Base-by-base conservation (phyloP, 768 basidiomycete genomes). In the Russula abietina region DNA sequence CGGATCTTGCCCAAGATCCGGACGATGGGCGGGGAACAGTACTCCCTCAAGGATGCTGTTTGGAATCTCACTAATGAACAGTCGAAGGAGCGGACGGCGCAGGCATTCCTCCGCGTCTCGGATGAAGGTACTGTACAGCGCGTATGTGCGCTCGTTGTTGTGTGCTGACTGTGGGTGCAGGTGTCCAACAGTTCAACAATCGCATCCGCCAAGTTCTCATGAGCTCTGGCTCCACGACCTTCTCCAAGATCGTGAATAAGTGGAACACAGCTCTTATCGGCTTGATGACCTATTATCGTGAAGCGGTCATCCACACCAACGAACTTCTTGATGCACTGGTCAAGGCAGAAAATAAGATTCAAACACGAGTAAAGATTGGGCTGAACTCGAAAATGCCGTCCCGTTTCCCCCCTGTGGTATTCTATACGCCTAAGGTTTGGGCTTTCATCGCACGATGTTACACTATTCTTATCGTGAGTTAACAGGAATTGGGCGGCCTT, bases 321-420 rank as follows among this genome's bases (percentile, higher is more conserved):
- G 96, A 98, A 74, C 80, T 99, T 22, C 83, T 99, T 54, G 97
- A 98, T 72, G 84, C 93, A 0, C 81, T 98, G 45, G 97, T 99
- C 71, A 99, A 99, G 76, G 93, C 95, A 2, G 96, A 99, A 78
- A 98, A 98, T 83, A 98, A 98, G 81, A 96, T 98, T 52, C 97
- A 99, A 76, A 98, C 95, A 3, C 92, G 97, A 76, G 96, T 99
- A 71, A 98, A 98, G 82, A 98, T 99, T 65, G 97, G 96, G n/a
- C 72, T 97, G 69, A 97, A 98, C 81, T 92, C 90, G 75, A 97
- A 98, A 79, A 98, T 99, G 97, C 97, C 97, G 26, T 97, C 94
- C 4, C 89, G 94, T 81, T 98, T 98, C 84, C 96, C 97, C 60
- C 89, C 96, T 12, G 90, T 92, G 17, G 90, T 95, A 9, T 96